These are phyloP conservation scores for Ophiostoma sp. DNA, from an alignment of 2,329 filamentous ascomycete species.

Conservation along the genomic window DNA sequence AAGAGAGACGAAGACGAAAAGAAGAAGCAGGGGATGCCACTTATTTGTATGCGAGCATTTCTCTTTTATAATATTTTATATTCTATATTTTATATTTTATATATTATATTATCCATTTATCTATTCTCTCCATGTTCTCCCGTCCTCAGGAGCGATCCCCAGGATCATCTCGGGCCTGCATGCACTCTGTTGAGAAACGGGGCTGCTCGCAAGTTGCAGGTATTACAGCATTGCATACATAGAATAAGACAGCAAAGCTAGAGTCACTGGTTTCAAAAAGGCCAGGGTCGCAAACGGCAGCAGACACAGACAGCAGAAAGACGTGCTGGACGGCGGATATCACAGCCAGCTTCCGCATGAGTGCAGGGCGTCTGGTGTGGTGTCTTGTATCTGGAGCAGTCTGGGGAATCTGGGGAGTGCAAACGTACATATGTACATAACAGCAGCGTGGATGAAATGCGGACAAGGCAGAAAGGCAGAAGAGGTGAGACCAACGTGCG, in stretches of 20 bases:
- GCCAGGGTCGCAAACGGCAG: neutral
- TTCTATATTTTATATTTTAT: neutral
- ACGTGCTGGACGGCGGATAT: neutral
- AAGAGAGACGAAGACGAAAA: neutral
- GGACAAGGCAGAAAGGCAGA: neutral
- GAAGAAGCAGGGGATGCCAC: neutral
- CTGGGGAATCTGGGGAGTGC: neutral
- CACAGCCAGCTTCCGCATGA: neutral
- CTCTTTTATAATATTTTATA: neutral
- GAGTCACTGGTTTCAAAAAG: neutral
- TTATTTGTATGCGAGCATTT: neutral
- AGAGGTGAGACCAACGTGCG: neutral
- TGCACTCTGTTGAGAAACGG: neutral
- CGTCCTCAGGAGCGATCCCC: too few species aligned
- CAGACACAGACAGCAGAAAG: too few species aligned
- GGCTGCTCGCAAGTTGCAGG: neutral
- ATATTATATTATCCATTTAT: neutral
- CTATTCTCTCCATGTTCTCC: too few species aligned
- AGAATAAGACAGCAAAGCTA: neutral
- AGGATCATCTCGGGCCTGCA: too few species aligned
- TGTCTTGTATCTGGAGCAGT: neutral
- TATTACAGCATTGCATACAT: too few species aligned
- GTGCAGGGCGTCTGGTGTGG: neutral
- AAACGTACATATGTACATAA: neutral
- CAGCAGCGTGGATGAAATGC: too few species aligned